Base-by-base conservation (phyloP, 2,329 filamentous ascomycete genomes). In the Paramyrothecium sp. region DNA sequence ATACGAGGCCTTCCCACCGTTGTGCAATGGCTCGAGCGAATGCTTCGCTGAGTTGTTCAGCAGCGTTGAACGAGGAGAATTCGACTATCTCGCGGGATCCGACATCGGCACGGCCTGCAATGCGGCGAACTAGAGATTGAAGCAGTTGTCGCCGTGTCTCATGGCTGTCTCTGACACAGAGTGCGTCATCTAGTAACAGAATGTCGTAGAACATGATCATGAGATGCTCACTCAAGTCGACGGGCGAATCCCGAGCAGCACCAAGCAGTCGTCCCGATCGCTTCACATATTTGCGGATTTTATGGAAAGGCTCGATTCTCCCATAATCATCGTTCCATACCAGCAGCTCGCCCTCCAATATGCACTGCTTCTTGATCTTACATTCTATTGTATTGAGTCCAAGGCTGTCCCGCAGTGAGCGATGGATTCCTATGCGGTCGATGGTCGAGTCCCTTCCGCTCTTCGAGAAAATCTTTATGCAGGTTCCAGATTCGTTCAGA, bases 311-410 rank as follows among this genome's bases (percentile, higher is more conserved):
- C 34, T 89, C 71, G 3, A 92, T 84, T 34, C 76, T 79, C 19
- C 80, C 70, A 22, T 86, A 75, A 63, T 78, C 77, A 38, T 89
- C 84, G 65, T 82, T 89, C 72, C 86, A 93, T 2, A 92, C 86
- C 3, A 92, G 78, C 54, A 94, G 75, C 66, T 95, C 91, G 2
- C 89, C 90, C 64, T 94, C 87, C 0, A 94, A 70, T 34, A 94
- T 91, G 61, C 89, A 92, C 13, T 81, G 80, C 7, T 71, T 73
- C 46, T 79, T 80, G 62, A 93, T 72, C 10, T 75, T 79, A 69
- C 89, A 89, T 11, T 80, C 74, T 0, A 77, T 58, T 3, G 73
- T 72, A 2, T 84, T 84, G 30, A 93, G 77, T 11, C 78, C 77
- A 19, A 93, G 73, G 7, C 85, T 85, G 2, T 83, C 73, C 38